Conservation (phyloP, 1,139 yeast species). For the Pichia norvegensis region DNA sequence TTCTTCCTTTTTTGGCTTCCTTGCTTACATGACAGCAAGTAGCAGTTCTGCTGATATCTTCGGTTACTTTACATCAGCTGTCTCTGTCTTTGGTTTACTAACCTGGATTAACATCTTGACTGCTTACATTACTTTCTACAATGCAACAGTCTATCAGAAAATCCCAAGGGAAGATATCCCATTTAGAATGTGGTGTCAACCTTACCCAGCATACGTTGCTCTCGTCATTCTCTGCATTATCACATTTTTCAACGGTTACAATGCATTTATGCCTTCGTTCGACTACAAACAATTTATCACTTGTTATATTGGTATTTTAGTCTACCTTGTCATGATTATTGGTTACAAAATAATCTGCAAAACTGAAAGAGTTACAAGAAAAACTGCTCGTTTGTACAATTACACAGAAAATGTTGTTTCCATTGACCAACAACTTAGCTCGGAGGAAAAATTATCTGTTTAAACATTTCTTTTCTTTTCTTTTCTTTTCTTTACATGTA, state of each 20-base stretch:
- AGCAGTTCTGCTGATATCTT: slow-evolving; percentile 18
- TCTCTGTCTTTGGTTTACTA: slow-evolving; percentile 21
- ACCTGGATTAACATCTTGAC: slow-evolving; percentile 42
- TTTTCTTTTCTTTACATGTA: neutral
- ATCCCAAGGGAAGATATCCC: slow-evolving; percentile 18
- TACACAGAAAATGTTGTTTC: slow-evolving; percentile 31
- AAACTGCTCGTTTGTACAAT: slow-evolving; percentile 57
- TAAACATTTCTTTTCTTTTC: neutral
- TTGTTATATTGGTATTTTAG: slow-evolving; percentile 72
- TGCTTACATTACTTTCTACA: slow-evolving; percentile 56
- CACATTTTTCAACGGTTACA: slow-evolving; percentile 25
- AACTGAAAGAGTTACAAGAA: slow-evolving; percentile 44
- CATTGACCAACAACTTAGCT: neutral
- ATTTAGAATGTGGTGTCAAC: slow-evolving; percentile 19
- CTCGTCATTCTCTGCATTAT: slow-evolving; percentile 20
- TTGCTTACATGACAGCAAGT: slow-evolving; percentile 16
- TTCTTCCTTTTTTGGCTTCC: slow-evolving; percentile 24
- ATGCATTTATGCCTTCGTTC: slow-evolving; percentile 37
- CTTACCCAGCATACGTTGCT: slow-evolving; percentile 24
- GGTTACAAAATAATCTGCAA: slow-evolving; percentile 54
- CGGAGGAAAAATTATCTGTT: neutral
- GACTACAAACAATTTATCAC: slow-evolving; percentile 61
- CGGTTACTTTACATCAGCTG: slow-evolving; percentile 21
- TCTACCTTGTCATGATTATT: slow-evolving; percentile 44
- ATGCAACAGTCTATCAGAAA: slow-evolving; percentile 34